Base-by-base conservation (phyloP, 768 basidiomycete genomes). In the Paxillus ammoniavirescens region DNA sequence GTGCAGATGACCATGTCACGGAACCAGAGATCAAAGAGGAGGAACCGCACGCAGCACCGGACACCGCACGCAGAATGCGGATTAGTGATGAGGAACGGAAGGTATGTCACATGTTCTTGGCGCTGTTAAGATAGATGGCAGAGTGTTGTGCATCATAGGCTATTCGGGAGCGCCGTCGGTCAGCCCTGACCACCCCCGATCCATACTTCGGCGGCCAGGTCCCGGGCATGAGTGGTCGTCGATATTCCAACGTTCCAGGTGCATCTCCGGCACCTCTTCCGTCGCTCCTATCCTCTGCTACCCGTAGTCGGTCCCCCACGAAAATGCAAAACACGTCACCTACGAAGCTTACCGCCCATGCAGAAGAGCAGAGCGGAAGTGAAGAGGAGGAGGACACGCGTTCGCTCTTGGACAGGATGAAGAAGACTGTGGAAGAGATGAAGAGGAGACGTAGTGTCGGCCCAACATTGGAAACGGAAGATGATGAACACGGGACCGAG, bases 81-180 rank as follows among this genome's bases (percentile, higher is more conserved):
- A 21, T 60, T 14, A 57, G 47, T 13, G 61, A 63, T 18, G 61
- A 62, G 37, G 62, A 62, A 38, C 58, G 48, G 15, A 55, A 55
- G 47, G 50, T 64, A 42, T 23, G 40, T 26, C 6, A 26, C 26
- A 26, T 51, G 23, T 21, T 44, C 10, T n/a, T 9, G 4, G 9
- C 13, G 15, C 8, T 42, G 30, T 31, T 31, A n/a, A 47, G 26
- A 47, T 8, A 21, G 47, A 17, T 42, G n/a, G 14, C 41, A 14
- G 21, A 56, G 17, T 37, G 17, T 18, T 18, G 7, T 40, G 1
- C 38, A 18, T n/a, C 37, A 28, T 51, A 81, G 76, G 84, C 82
- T 0, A 87, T 88, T 40, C 77, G 79, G 57, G 84, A 85, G 49
- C 77, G 86, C 8, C 70, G 86, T 23, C 74, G 78, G 9, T 86